Evolutionary conservation across 257 asterid genomes (phyloP).

Genomic region (Cinchona pubescens): DNA sequence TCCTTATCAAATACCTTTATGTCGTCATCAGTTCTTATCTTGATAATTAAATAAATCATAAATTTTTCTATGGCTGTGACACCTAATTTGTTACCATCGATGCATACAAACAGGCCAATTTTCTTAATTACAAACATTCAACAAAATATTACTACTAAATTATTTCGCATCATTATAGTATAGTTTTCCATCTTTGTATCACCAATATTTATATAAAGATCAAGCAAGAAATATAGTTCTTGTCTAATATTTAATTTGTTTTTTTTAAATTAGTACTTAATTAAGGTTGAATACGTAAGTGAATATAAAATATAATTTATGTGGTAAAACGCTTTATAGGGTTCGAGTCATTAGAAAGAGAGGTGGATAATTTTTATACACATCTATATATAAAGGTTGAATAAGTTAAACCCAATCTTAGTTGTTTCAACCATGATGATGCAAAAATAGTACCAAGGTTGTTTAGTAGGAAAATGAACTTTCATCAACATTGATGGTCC

Average conservation of each 20-base stretch:
- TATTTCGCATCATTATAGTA: background rate
- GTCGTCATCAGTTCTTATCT: conserved; percentile 47
- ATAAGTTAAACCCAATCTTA: conserved; percentile 10
- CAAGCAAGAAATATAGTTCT: background rate
- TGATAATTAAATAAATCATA: conserved; percentile 24
- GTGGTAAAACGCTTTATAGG: too few species aligned
- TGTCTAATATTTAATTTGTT: background rate
- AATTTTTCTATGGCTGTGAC: conserved; percentile 24
- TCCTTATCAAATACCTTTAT: conserved; percentile 34
- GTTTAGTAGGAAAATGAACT: conserved; percentile 12
- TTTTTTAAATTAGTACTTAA: background rate
- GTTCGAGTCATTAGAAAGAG: too few species aligned
- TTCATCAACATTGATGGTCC: conserved; percentile 16
- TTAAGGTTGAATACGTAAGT: background rate
- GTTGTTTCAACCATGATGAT: conserved; percentile 16
- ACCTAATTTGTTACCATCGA: conserved; percentile 31
- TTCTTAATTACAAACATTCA: conserved; percentile 1
- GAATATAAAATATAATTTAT: too few species aligned
- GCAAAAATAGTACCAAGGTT: conserved; percentile 4
- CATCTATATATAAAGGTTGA: too few species aligned
- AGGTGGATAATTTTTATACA: too few species aligned
- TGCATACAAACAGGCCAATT: conserved; percentile 29
- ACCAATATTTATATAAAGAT: background rate
- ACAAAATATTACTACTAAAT: background rate
- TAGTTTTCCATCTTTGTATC: background rate